Evolutionary conservation across 306 rosid species (phyloP).

Genomic region (Vigna radiata): DNA sequence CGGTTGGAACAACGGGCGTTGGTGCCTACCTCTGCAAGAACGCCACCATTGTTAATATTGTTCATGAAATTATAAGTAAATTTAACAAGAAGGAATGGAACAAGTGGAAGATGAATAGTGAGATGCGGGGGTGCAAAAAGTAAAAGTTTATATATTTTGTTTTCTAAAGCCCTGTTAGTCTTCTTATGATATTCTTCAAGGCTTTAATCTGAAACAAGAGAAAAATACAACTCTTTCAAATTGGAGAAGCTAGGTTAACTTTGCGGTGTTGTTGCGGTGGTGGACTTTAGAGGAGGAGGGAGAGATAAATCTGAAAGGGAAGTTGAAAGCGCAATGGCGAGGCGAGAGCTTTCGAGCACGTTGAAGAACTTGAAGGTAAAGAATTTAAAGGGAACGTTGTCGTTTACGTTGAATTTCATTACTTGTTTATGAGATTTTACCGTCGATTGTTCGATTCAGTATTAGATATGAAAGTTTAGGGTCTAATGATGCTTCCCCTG

Average conservation of each 20-base stretch:
- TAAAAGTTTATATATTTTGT: background rate
- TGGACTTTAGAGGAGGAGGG: background rate
- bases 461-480: background rate
- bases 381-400: background rate
- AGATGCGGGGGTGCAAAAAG: too few relatives aligned
- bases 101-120: background rate
- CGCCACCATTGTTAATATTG: background rate
- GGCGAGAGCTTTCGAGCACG: conserved; percentile 77
- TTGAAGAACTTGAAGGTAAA: conserved; percentile 84
- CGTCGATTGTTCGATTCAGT: conserved; percentile 17
- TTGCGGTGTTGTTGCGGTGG: background rate
- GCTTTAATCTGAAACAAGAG: background rate
- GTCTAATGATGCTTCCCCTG: background rate
- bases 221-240: background rate
- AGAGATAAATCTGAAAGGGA: background rate
- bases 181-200: background rate
- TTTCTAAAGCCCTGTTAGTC: conserved; percentile 8
- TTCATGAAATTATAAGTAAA: background rate
- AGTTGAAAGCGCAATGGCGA: conserved; percentile 57
- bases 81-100: background rate
- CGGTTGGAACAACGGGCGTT: conserved; percentile 60
- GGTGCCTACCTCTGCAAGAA: background rate
- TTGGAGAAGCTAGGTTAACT: conserved; percentile 44
- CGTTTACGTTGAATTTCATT: background rate
- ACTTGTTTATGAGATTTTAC: background rate